Conservation (phyloP, 306 rosid genomes). For the Cyclanthera cordifolia region DNA sequence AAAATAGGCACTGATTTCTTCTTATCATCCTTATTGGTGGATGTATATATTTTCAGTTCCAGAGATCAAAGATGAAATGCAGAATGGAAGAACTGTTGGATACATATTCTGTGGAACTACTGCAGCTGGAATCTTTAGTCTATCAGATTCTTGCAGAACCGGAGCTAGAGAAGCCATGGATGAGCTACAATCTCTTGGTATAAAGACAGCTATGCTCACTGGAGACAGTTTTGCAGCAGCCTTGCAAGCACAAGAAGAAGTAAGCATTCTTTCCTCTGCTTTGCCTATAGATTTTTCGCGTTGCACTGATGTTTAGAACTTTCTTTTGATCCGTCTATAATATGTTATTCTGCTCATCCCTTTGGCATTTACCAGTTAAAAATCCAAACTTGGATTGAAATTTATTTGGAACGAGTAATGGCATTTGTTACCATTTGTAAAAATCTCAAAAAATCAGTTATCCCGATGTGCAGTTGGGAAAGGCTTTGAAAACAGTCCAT, state of each 20-base stretch:
- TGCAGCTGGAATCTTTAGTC: slow-evolving; percentile 48
- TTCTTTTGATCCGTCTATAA: background rate
- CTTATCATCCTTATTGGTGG: background rate
- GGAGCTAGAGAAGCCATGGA: slow-evolving; percentile 60
- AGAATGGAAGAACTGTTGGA: slow-evolving; percentile 61
- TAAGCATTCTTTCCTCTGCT: slow-evolving; percentile 13
- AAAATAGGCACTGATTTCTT: background rate
- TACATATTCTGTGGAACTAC: slow-evolving; percentile 48
- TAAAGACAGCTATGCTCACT: slow-evolving; percentile 77
- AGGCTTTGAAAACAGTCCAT: slow-evolving; percentile 46
- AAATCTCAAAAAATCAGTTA: background rate
- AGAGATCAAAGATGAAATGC: slow-evolving; percentile 29
- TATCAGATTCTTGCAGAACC: slow-evolving; percentile 66
- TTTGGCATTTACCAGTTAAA: background rate
- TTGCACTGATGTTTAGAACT: background rate
- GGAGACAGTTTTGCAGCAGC: slow-evolving; percentile 78
- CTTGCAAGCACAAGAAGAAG: slow-evolving; percentile 69
- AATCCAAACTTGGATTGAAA: background rate
- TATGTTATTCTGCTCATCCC: background rate
- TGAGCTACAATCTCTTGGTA: slow-evolving; percentile 52
- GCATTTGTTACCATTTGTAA: background rate
- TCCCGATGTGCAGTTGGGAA: slow-evolving; percentile 44
- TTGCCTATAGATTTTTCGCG: background rate
- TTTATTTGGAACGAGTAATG: background rate
- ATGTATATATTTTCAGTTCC: slow-evolving; percentile 40